Evolutionary conservation across 169 alveolate genomes (phyloP).

Genomic region (Amoebophrya sp.): DNA sequence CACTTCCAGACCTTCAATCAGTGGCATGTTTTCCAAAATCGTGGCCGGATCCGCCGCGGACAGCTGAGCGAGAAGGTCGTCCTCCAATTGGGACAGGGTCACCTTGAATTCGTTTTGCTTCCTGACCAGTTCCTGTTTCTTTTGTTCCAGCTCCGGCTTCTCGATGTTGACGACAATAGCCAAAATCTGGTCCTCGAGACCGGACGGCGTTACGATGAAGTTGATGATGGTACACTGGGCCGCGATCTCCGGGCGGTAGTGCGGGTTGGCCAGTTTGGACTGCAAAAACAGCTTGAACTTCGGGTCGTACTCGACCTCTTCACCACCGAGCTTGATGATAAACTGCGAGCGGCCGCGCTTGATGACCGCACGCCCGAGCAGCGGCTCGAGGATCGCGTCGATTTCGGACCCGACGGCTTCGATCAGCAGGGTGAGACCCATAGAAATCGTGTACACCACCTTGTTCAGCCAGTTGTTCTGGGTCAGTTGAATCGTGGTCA

Average conservation of each 20-base stretch:
- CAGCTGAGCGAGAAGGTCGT: constrained; percentile 77
- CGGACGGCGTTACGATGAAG: constrained; percentile 92
- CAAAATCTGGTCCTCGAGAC: constrained; percentile 87
- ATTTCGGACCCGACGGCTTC: constrained; percentile 86
- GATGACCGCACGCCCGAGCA: constrained; percentile 80
- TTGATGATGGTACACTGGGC: constrained; percentile 92
- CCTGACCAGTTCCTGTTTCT: constrained; percentile 82
- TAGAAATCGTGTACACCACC: constrained; percentile 70
- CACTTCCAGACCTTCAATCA: constrained; percentile 82
- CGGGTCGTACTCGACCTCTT: constrained; percentile 76
- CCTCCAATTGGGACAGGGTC: constrained; percentile 82
- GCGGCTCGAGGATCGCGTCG: constrained; percentile 90
- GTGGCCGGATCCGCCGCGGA: constrained; percentile 92
- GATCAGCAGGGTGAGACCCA: constrained; percentile 84
- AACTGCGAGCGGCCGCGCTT: constrained; percentile 68
- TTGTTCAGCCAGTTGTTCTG: constrained; percentile 80
- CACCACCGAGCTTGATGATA: constrained; percentile 76
- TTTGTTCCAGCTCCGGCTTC: constrained; percentile 89
- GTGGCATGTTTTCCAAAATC: constrained; percentile 80
- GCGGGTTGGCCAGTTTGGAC: constrained; percentile 92
- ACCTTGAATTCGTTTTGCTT: constrained; percentile 86
- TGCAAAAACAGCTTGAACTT: constrained; percentile 81
- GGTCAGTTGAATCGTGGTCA: constrained; percentile 77
- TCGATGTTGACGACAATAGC: constrained; percentile 91
- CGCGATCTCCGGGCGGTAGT: constrained; percentile 91